These are phyloP conservation scores for Aspergillus ibericus DNA, from an alignment of 2,329 filamentous ascomycete species.

Conservation along the genomic window DNA sequence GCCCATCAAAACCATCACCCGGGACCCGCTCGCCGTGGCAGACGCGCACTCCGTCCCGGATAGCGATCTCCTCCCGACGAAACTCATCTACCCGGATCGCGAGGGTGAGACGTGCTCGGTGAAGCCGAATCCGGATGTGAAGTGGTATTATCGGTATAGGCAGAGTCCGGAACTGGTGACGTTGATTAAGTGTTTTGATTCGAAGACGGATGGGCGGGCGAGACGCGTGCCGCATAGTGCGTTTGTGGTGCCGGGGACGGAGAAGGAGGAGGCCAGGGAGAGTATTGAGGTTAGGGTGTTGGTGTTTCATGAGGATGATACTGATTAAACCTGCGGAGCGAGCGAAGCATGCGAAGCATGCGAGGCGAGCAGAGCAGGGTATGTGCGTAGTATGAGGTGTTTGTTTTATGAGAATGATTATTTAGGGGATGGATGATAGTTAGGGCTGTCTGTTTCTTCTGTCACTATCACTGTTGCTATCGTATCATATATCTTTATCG, in stretches of 20 bases:
- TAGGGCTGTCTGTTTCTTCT: neutral
- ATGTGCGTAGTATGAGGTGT: no score
- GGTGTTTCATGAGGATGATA: slow-evolving; percentile 52
- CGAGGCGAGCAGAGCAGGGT: no score
- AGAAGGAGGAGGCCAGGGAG: slow-evolving; percentile 42
- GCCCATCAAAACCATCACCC: slow-evolving; percentile 51
- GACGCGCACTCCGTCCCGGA: slow-evolving; percentile 54
- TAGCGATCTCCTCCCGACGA: slow-evolving; percentile 50
- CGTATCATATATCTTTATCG: neutral
- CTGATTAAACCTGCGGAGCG: slow-evolving; percentile 14
- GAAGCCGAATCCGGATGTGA: slow-evolving; percentile 43
- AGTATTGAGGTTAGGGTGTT: slow-evolving; percentile 60
- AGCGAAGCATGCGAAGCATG: no score
- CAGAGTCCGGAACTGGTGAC: slow-evolving; percentile 57
- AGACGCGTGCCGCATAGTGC: slow-evolving; percentile 58
- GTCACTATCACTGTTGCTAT: no score
- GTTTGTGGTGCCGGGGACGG: slow-evolving; percentile 53
- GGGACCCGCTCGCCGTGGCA: slow-evolving; percentile 57
- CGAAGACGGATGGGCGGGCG: slow-evolving; percentile 55
- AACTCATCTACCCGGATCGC: slow-evolving; percentile 54
- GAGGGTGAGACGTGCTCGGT: slow-evolving; percentile 53
- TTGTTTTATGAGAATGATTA: no score
- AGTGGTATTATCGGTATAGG: slow-evolving; percentile 56
- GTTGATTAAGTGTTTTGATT: slow-evolving; percentile 64
- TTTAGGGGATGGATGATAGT: neutral